These are phyloP conservation scores for Tympanopsis confertula DNA, from an alignment of 2,329 filamentous ascomycete species.

Conservation along the genomic window DNA sequence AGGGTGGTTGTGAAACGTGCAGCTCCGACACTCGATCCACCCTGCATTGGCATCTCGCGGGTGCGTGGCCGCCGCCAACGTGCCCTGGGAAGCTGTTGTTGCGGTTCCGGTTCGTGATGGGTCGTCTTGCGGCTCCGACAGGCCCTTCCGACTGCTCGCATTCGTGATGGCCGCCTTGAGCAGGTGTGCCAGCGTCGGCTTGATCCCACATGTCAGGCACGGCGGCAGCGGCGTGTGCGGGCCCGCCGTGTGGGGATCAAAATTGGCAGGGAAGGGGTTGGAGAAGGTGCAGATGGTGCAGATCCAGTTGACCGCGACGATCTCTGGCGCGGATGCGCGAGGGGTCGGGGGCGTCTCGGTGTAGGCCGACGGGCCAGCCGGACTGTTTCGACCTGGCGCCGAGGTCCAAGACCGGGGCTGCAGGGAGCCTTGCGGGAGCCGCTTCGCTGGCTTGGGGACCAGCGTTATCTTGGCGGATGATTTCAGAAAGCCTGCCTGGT, in stretches of 20 bases:
- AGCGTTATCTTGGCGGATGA: constrained; percentile 90
- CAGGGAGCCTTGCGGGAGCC: constrained; percentile 41
- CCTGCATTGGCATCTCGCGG: constrained; percentile 4
- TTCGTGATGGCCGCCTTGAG: constrained; percentile 78
- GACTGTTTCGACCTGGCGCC: constrained; percentile 30
- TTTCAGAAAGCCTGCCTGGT: constrained; percentile 77
- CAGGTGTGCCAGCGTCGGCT: constrained; percentile 69
- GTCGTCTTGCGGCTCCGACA: constrained; percentile 11
- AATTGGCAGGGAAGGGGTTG: constrained; percentile 85
- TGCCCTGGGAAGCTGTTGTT: constrained; percentile 16
- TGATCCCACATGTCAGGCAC: constrained; percentile 88
- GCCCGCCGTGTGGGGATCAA: constrained; percentile 73
- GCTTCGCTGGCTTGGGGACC: constrained; percentile 68
- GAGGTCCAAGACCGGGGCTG: too few relatives aligned
- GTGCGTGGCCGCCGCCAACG: constrained; percentile 5
- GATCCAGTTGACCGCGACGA: constrained; percentile 70
- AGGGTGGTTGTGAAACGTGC: constrained; percentile 88
- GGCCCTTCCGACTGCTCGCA: constrained; percentile 43
- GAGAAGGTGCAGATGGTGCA: constrained; percentile 94
- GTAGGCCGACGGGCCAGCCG: constrained; percentile 32
- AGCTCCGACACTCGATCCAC: constrained; percentile 65
- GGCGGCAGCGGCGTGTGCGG: constrained; percentile 71
- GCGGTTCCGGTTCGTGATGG: constrained; percentile 9
- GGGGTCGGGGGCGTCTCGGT: constrained; percentile 28
- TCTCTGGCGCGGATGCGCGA: constrained; percentile 30